phyloP scores from a whole-genome alignment of 352 stramenopile species.

The Pythium phragmitis region DNA sequence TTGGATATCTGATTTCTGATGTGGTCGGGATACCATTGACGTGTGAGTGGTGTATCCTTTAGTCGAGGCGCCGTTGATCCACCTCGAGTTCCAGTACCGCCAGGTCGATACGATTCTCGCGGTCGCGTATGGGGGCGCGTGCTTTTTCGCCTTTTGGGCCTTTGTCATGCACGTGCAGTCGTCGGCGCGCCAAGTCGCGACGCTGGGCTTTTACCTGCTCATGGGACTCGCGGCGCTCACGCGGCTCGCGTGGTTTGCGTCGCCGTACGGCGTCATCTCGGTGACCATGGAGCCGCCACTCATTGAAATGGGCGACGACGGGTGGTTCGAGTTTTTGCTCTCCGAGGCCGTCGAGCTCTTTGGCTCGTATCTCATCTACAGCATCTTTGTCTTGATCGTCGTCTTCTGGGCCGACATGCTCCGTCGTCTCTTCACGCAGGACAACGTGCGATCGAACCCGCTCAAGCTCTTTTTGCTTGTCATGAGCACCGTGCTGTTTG shows the following conservation, averaged over 20 bases:
- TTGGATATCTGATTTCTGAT: too few relatives aligned
- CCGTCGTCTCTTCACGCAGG: constrained; percentile 86
- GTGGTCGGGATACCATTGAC: not conserved
- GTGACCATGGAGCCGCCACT: constrained; percentile 58
- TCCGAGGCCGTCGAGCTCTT: constrained; percentile 88
- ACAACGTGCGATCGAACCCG: constrained; percentile 71
- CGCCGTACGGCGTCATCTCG: constrained; percentile 67
- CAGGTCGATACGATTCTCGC: constrained; percentile 80
- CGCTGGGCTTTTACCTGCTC: constrained; percentile 81
- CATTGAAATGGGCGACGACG: constrained; percentile 64
- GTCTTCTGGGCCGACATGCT: constrained; percentile 98
- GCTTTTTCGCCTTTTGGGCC: constrained; percentile 81
- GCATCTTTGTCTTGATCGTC: constrained; percentile 97
- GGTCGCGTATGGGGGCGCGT: constrained; percentile 68
- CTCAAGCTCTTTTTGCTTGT: constrained; percentile 90
- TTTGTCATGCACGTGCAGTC: constrained; percentile 70
- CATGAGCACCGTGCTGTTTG: constrained; percentile 62
- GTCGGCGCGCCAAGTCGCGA: constrained; percentile 54
- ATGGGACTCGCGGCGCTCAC: constrained; percentile 65
- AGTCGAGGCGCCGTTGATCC: constrained; percentile 45
- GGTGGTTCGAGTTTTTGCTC: constrained; percentile 67
- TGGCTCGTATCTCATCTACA: constrained; percentile 94
- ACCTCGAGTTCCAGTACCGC: constrained; percentile 76
- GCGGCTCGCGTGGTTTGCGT: constrained; percentile 73
- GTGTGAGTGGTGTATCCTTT: not conserved